Evolutionary conservation across 768 basidiomycete species (phyloP).

Genomic region (Tulasnella sp.): DNA sequence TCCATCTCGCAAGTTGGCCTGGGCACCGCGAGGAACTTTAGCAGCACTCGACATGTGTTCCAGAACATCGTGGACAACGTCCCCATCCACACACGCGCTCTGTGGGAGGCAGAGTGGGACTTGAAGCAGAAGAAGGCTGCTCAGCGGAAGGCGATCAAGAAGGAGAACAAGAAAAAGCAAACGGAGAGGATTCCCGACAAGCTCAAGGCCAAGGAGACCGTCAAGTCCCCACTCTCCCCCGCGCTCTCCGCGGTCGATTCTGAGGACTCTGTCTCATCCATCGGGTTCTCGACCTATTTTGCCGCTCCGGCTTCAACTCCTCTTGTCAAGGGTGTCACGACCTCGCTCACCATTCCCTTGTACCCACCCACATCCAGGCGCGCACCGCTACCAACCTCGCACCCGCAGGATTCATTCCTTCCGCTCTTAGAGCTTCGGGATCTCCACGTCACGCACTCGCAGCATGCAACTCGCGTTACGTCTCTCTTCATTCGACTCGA

Average conservation of each 20-base stretch:
- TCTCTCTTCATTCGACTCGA: slow-evolving; percentile 70
- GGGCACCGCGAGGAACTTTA: slow-evolving; percentile 68
- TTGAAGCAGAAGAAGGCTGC: slow-evolving; percentile 45
- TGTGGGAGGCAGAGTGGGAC: slow-evolving; percentile 72
- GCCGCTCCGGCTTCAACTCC: slow-evolving; percentile 36
- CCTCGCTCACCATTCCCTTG: slow-evolving; percentile 69
- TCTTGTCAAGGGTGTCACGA: slow-evolving; percentile 44
- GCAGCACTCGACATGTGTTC: slow-evolving; percentile 67
- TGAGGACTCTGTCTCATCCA: slow-evolving; percentile 1
- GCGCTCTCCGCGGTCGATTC: slow-evolving; percentile 33
- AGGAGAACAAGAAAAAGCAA: slow-evolving; percentile 35
- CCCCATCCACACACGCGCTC: slow-evolving; percentile 67
- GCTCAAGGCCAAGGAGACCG: slow-evolving; percentile 32
- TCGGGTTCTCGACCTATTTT: slow-evolving; percentile 59
- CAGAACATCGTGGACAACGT: slow-evolving; percentile 76
- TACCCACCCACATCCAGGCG: slow-evolving; percentile 42
- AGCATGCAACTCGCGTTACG: slow-evolving; percentile 61
- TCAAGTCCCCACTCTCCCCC: slow-evolving; percentile 9
- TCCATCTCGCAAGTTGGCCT: slow-evolving; percentile 65
- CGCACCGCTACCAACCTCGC: background rate
- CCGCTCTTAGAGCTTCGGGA: slow-evolving; percentile 51
- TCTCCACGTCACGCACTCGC: slow-evolving; percentile 50
- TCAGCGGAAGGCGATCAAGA: slow-evolving; percentile 30
- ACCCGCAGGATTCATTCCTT: slow-evolving; percentile 39
- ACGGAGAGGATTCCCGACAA: slow-evolving; percentile 32